A percentile compares a stretch with the other conserved stretches of the same genome.
These are phyloP conservation scores for Talaromyces sp. DNA, from an alignment of 2,329 filamentous ascomycete genomes.

Conservation along the genomic window DNA sequence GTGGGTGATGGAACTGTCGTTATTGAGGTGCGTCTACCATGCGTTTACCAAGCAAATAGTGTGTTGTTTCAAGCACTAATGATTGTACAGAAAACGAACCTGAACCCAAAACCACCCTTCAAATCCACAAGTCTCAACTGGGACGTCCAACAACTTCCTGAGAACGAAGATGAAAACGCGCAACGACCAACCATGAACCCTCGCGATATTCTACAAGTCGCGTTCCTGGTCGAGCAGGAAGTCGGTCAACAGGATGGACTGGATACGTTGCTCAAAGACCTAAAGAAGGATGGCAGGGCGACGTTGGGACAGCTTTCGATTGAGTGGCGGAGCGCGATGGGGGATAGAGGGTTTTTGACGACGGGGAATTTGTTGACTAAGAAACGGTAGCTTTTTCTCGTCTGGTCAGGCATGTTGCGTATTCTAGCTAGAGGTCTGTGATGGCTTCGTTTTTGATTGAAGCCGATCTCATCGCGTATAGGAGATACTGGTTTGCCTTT, in stretches of 20 bases:
- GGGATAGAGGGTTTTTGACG: constrained; percentile 78
- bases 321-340: constrained; percentile 86
- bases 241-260: constrained; percentile 43
- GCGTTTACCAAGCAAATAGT: background rate
- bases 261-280: constrained; percentile 51
- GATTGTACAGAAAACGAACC: constrained; percentile 40
- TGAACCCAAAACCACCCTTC: constrained; percentile 53
- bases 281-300: constrained; percentile 51
- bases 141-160: constrained; percentile 41
- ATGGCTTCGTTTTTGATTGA: too few species aligned
- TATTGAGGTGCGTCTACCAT: constrained; percentile 57
- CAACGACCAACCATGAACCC: constrained; percentile 53
- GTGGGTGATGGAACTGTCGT: constrained; percentile 79
- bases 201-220: constrained; percentile 63
- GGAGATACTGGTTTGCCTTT: too few species aligned
- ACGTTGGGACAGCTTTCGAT: constrained; percentile 79
- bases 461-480: too few species aligned
- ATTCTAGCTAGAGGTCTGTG: too few species aligned
- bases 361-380: constrained; percentile 70
- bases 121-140: constrained; percentile 54
- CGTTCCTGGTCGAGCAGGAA: constrained; percentile 59
- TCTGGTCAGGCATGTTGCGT: too few species aligned
- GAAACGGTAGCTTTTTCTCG: constrained; percentile 27
- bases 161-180: constrained; percentile 20
- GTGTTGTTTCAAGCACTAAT: constrained; percentile 10